These are phyloP conservation scores for Aspergillus floridensis DNA, from an alignment of 2,329 filamentous ascomycete genomes.

Conservation along the genomic window DNA sequence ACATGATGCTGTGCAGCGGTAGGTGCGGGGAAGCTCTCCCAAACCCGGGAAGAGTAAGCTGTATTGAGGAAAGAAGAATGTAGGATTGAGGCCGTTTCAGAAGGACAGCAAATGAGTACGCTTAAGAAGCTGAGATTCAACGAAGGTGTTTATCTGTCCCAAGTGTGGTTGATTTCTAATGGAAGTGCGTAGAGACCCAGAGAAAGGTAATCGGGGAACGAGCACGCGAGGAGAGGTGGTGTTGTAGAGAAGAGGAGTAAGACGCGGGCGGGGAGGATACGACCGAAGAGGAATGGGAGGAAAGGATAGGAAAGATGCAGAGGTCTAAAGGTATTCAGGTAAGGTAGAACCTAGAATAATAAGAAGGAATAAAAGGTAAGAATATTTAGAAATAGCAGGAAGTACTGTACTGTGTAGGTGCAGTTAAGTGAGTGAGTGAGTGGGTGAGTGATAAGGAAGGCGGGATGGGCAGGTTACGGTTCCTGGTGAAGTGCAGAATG, in stretches of 20 bases:
- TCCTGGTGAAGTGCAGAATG: conserved; percentile 12
- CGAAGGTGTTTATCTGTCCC: background rate
- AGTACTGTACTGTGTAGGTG: too few species aligned
- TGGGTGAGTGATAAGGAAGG: background rate
- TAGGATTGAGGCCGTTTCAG: background rate
- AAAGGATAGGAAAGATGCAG: background rate
- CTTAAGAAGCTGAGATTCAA: background rate
- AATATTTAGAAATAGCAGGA: background rate
- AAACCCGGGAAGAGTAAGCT: conserved; percentile 1
- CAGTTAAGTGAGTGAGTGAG: background rate
- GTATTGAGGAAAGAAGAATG: background rate
- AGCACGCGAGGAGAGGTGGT: conserved; percentile 1
- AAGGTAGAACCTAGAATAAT: conserved; percentile 1
- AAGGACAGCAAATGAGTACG: background rate
- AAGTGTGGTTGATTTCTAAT: background rate
- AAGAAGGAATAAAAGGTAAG: background rate
- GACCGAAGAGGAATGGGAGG: background rate
- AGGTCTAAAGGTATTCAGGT: background rate
- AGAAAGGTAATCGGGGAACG: background rate
- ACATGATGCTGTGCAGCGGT: conserved; percentile 18
- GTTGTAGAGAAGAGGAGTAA: background rate
- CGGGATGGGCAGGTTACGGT: conserved; percentile 11
- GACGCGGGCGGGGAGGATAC: background rate
- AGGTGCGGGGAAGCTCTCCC: conserved; percentile 20
- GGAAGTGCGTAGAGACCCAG: background rate